Percentiles rank a stretch among this genome's conserved stretches.
These are phyloP conservation scores for Hypoxylon sp. DNA, from an alignment of 2,329 filamentous ascomycete genomes.

Conservation along the genomic window DNA sequence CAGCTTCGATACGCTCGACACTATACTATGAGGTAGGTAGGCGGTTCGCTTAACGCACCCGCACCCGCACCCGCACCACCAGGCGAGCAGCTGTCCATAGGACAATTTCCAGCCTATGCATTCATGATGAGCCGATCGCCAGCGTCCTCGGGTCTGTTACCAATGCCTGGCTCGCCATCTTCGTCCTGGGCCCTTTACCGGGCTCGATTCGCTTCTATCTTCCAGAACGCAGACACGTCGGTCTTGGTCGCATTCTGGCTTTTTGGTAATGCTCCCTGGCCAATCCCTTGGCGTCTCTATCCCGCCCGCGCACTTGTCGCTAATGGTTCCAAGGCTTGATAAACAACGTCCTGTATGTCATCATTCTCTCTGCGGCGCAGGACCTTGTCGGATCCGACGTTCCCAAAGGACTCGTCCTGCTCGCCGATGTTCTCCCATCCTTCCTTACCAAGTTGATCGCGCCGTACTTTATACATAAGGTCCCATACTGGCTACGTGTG, in stretches of 20 bases:
- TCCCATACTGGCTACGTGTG: conserved; percentile 85
- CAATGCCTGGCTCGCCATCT: conserved; percentile 70
- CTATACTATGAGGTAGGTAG: background rate
- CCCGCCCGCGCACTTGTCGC: conserved; percentile 15
- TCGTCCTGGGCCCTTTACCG: conserved; percentile 83
- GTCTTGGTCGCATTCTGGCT: conserved; percentile 92
- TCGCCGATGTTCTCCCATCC: conserved; percentile 91
- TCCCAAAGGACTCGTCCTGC: conserved; percentile 92
- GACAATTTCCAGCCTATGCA: background rate
- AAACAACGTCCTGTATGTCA: conserved; percentile 98
- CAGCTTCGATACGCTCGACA: background rate
- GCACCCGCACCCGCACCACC: too few relatives aligned
- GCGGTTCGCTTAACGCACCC: background rate
- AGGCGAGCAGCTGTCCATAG: background rate
- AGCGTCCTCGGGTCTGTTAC: conserved; percentile 60
- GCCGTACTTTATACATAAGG: conserved; percentile 92
- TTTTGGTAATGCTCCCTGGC: conserved; percentile 74
- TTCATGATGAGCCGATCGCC: conserved; percentile 47
- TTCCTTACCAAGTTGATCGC: conserved; percentile 90
- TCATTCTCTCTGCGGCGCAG: conserved; percentile 94
- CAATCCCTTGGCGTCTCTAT: background rate
- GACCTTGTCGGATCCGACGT: conserved; percentile 90
- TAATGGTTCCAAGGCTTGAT: conserved; percentile 75
- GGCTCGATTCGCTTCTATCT: conserved; percentile 73
- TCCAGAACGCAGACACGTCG: conserved; percentile 77